Percentiles rank a stretch among this genome's conserved stretches.
Conservation (phyloP, 805 yeast genomes). For the Debaryomyces tyrocola region DNA sequence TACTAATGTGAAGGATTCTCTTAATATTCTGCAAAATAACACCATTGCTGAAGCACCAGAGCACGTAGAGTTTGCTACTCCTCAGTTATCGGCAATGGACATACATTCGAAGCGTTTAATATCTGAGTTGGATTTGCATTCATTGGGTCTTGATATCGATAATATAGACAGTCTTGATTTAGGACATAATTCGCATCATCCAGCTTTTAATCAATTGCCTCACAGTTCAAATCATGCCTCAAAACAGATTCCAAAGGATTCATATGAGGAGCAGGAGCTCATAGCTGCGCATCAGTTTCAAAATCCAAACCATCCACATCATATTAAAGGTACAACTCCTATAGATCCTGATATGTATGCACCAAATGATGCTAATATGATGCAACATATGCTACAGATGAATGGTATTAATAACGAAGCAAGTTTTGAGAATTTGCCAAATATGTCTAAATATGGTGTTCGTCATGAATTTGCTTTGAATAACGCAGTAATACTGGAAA, state of each 20-base stretch:
- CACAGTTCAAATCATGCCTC: not conserved
- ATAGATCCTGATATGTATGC: constrained; percentile 28
- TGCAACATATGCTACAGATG: constrained; percentile 5
- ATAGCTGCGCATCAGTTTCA: constrained; percentile 25
- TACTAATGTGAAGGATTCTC: constrained; percentile 49
- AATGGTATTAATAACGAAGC: not conserved
- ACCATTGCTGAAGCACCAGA: constrained; percentile 48
- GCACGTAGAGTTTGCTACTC: constrained; percentile 80
- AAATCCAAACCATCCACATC: constrained; percentile 40
- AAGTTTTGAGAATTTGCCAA: too few relatives aligned
- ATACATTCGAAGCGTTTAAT: constrained; percentile 27
- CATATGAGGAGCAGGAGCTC: constrained; percentile 17
- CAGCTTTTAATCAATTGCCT: not conserved
- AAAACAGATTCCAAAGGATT: constrained; percentile 4
- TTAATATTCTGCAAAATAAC: constrained; percentile 30
- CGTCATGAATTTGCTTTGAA: not conserved
- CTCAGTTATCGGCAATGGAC: constrained; percentile 61
- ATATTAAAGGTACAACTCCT: constrained; percentile 42
- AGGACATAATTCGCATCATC: constrained; percentile 11
- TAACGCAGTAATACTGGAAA: not conserved
- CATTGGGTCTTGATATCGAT: constrained; percentile 32
- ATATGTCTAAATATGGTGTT: not conserved
- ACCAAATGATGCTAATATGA: constrained; percentile 13
- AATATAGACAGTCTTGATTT: constrained; percentile 29
- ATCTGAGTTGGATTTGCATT: constrained; percentile 35